These are phyloP conservation scores for Cercis canadensis DNA, from an alignment of 306 rosid genomes.

Conservation along the genomic window DNA sequence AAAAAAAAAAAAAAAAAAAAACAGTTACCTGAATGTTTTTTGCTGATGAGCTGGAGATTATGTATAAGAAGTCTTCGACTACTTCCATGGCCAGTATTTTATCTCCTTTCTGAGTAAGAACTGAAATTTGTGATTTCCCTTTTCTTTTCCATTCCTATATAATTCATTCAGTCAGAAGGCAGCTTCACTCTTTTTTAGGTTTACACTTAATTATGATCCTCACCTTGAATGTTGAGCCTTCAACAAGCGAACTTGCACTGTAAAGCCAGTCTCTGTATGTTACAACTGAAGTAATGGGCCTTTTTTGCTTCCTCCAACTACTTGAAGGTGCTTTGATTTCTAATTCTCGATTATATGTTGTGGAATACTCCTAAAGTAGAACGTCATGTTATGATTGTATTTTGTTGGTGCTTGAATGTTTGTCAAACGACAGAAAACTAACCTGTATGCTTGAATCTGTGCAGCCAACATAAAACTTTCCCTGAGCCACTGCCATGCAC, in stretches of 20 bases:
- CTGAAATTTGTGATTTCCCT: constrained; percentile 56
- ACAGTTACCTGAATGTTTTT: constrained; percentile 75
- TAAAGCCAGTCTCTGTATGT: constrained; percentile 75
- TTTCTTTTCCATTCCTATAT: constrained; percentile 73
- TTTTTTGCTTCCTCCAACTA: constrained; percentile 69
- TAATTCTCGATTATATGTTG: constrained; percentile 56
- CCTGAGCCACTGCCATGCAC: constrained; percentile 61
- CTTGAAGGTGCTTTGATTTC: constrained; percentile 74
- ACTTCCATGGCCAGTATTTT: constrained; percentile 62
- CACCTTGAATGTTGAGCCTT: constrained; percentile 74
- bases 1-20: too few relatives aligned
- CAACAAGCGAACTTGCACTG: constrained; percentile 61
- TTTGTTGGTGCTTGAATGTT: constrained; percentile 13
- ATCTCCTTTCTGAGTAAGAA: constrained; percentile 61
- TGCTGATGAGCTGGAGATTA: constrained; percentile 62
- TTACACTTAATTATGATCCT: constrained; percentile 24
- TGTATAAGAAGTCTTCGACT: constrained; percentile 78
- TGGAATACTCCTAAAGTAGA: constrained; percentile 64
- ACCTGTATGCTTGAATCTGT: constrained; percentile 82
- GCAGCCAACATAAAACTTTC: constrained; percentile 75
- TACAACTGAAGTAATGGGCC: constrained; percentile 62
- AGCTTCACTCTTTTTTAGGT: not conserved
- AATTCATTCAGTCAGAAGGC: constrained; percentile 37
- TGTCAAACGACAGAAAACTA: constrained; percentile 32
- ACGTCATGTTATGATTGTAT: constrained; percentile 28